Percentiles rank a stretch among this genome's conserved stretches.
phyloP scores from a whole-genome alignment of 495 filamentous ascomycete species.

The Aspergillus incahuasiensis region DNA sequence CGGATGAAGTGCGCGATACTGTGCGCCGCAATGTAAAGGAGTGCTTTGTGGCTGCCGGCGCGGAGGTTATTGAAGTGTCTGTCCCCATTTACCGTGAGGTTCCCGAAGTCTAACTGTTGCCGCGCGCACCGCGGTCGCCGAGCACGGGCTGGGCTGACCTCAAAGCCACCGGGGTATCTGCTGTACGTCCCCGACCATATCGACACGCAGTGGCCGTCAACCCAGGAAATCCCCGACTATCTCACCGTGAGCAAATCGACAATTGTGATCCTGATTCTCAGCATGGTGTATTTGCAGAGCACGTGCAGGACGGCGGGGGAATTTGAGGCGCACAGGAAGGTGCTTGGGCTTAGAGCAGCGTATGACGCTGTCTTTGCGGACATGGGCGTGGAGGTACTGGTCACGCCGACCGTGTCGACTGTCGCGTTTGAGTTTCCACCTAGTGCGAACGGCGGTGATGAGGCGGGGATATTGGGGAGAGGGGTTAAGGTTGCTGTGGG shows the following conservation, averaged over 20 bases:
- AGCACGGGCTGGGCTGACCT: constrained; percentile 27
- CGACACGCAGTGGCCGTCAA: constrained; percentile 20
- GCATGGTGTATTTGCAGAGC: constrained; percentile 25
- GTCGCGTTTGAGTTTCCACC: constrained; percentile 33
- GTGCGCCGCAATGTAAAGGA: constrained; percentile 35
- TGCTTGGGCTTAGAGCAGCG: constrained; percentile 37
- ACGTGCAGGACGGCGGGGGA: constrained; percentile 21
- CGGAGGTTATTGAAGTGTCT: constrained; percentile 42
- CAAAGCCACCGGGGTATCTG: constrained; percentile 27
- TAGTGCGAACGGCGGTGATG: neutral
- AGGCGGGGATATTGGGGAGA: constrained; percentile 21
- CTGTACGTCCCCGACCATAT: constrained; percentile 23
- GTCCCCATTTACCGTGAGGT: constrained; percentile 47
- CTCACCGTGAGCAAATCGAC: constrained; percentile 29
- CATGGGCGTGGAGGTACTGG: constrained; percentile 41
- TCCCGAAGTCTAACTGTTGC: constrained; percentile 42
- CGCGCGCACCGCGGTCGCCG: constrained; percentile 30
- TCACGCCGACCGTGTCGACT: constrained; percentile 40
- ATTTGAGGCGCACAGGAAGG: constrained; percentile 39
- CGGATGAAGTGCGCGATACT: constrained; percentile 34
- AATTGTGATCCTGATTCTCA: constrained; percentile 29
- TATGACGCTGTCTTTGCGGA: constrained; percentile 40
- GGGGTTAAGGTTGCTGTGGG: constrained; percentile 33
- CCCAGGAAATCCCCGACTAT: constrained; percentile 30
- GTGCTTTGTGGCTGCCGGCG: constrained; percentile 42